Conservation (phyloP, 371 early-diverging fungal genomes). For the Actinomortierella ambigua region DNA sequence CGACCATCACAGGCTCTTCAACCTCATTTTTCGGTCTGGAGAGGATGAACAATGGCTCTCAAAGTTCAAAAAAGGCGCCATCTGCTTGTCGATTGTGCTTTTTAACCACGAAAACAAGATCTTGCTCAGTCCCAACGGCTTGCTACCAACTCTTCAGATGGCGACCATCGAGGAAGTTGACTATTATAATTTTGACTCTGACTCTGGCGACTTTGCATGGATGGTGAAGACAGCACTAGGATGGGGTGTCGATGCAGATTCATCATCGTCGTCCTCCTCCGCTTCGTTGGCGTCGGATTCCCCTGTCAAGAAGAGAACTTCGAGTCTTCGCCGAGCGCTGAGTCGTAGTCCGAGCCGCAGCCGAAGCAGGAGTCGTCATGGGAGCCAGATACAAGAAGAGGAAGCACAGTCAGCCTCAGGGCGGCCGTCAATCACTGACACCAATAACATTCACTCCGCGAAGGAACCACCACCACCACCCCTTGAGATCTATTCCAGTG, state of each 20-base stretch:
- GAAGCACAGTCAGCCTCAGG: no score
- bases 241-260: slow-evolving; percentile 13
- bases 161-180: slow-evolving; percentile 25
- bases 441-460: no score
- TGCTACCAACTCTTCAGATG: slow-evolving; percentile 26
- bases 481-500: no score
- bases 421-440: no score
- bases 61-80: slow-evolving; percentile 31
- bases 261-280: no score
- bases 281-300: no score
- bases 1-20: slow-evolving; percentile 33
- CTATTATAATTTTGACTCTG: slow-evolving; percentile 43
- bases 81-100: slow-evolving; percentile 32
- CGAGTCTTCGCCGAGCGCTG: no score
- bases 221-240: slow-evolving; percentile 43
- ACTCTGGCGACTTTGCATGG: slow-evolving; percentile 41
- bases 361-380: no score
- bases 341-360: no score
- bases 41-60: slow-evolving; percentile 31
- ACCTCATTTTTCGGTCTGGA: slow-evolving; percentile 27
- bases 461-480: no score
- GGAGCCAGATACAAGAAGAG: no score
- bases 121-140: slow-evolving; percentile 28
- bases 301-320: no score
- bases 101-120: slow-evolving; percentile 42